Conservation (phyloP, 805 yeast genomes). For the Teunomyces tritomae region DNA sequence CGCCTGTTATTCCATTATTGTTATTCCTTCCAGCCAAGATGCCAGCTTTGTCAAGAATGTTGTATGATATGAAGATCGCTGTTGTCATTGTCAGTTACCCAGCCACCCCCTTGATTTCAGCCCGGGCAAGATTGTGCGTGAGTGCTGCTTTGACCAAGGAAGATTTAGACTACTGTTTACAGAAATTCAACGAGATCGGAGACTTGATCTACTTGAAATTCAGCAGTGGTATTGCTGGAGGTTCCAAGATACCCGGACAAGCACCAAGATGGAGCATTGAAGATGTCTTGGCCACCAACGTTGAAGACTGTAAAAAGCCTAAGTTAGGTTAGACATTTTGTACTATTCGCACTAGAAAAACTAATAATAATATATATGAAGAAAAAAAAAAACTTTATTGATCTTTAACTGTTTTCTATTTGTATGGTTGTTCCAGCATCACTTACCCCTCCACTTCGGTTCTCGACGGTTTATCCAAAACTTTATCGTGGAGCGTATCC, state of each 20-base stretch:
- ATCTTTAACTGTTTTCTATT: neutral
- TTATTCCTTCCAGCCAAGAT: slow-evolving; percentile 89
- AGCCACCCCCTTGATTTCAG: slow-evolving; percentile 87
- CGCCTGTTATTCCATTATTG: slow-evolving; percentile 91
- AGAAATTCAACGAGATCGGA: slow-evolving; percentile 73
- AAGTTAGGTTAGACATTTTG: slow-evolving; percentile 15
- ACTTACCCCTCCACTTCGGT: slow-evolving; percentile 75
- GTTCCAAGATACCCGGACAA: slow-evolving; percentile 50
- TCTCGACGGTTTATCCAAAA: slow-evolving; percentile 64
- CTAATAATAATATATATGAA: neutral
- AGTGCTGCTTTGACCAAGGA: slow-evolving; percentile 90
- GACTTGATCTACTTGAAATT: slow-evolving; percentile 72
- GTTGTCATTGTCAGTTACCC: slow-evolving; percentile 98
- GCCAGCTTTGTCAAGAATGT: slow-evolving; percentile 86
- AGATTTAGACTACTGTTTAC: slow-evolving; percentile 80
- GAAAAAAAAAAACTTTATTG: neutral
- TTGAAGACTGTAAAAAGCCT: slow-evolving; percentile 53
- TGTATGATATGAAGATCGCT: slow-evolving; percentile 79
- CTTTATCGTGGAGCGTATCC: slow-evolving; percentile 89
- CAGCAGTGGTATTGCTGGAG: slow-evolving; percentile 76
- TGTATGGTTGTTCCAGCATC: slow-evolving; percentile 13
- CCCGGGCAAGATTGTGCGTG: slow-evolving; percentile 91
- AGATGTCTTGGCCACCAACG: slow-evolving; percentile 71
- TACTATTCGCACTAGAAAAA: neutral
- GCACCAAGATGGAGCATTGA: slow-evolving; percentile 77